Evolutionary conservation across 257 asterid species (phyloP).

Genomic region (Gentiana dahurica): DNA sequence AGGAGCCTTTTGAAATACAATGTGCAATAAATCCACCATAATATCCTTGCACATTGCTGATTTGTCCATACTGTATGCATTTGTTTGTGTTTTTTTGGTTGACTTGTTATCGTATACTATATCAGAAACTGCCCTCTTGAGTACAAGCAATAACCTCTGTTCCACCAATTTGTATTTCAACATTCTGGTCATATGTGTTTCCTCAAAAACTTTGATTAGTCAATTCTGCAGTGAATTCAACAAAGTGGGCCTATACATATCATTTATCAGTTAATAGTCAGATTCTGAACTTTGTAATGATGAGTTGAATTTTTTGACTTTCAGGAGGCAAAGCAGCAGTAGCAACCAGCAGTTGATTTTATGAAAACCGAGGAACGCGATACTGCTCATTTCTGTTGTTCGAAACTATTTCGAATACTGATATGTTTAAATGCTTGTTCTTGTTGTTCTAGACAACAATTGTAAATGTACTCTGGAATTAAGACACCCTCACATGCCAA

Average conservation of each 20-base stretch:
- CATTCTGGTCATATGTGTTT: neutral
- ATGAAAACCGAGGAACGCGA: constrained; percentile 18
- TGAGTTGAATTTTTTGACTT: neutral
- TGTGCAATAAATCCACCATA: no score
- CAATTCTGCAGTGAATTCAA: neutral
- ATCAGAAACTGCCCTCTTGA: no score
- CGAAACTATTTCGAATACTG: constrained; percentile 5
- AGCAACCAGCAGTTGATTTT: constrained; percentile 11
- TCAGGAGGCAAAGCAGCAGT: constrained; percentile 23
- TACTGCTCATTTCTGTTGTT: constrained; percentile 19
- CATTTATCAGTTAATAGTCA: neutral
- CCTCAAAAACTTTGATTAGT: neutral
- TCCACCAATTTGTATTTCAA: neutral
- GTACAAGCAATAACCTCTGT: neutral
- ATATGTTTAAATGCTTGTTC: neutral
- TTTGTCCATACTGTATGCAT: neutral
- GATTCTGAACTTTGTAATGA: neutral
- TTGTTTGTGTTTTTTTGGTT: neutral
- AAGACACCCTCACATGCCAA: no score
- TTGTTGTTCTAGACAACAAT: neutral
- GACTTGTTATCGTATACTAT: no score
- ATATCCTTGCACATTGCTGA: no score
- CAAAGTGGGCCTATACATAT: neutral
- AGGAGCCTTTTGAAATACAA: no score
- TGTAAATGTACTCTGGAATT: constrained; percentile 2